A percentile compares a stretch with the other conserved stretches of the same genome.
Conservation (phyloP, 257 asterid genomes). For the Leonotis leonurus region DNA sequence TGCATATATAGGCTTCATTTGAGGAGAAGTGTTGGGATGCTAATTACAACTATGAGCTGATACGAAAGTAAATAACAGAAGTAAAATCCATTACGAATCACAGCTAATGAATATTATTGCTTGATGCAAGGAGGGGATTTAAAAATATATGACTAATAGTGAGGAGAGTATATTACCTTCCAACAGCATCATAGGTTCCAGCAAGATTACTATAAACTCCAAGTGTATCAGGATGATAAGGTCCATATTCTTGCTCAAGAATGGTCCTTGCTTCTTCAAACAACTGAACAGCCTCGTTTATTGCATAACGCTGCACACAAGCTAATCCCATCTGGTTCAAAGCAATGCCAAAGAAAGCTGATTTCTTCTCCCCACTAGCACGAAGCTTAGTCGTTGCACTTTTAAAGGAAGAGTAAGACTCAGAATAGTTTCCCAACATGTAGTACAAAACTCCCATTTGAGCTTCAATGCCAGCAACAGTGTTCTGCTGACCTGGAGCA, state of each 20-base stretch:
- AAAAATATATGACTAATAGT: background rate
- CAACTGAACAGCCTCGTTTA: constrained; percentile 69
- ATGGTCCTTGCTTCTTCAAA: constrained; percentile 86
- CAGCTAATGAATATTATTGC: no score
- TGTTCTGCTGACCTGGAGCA: constrained; percentile 85
- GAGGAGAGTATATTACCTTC: constrained; percentile 48
- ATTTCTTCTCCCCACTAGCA: constrained; percentile 80
- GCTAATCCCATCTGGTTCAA: constrained; percentile 92
- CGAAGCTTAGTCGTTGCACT: constrained; percentile 69
- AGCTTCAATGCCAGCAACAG: constrained; percentile 86
- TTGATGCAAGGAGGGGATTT: background rate
- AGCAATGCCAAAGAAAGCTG: constrained; percentile 88
- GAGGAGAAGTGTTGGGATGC: no score
- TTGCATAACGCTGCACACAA: constrained; percentile 76
- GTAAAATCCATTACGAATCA: no score
- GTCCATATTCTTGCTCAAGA: constrained; percentile 88
- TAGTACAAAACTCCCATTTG: constrained; percentile 88
- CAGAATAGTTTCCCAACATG: constrained; percentile 69
- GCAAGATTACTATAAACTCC: constrained; percentile 96
- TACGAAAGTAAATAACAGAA: no score
- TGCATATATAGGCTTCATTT: no score
- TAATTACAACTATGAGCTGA: no score
- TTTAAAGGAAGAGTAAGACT: constrained; percentile 56
- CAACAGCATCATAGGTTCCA: constrained; percentile 88
- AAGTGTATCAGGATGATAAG: constrained; percentile 85